Evolutionary conservation across 163 green algal species (phyloP).

Genomic region (Scenedesmus sp.): DNA sequence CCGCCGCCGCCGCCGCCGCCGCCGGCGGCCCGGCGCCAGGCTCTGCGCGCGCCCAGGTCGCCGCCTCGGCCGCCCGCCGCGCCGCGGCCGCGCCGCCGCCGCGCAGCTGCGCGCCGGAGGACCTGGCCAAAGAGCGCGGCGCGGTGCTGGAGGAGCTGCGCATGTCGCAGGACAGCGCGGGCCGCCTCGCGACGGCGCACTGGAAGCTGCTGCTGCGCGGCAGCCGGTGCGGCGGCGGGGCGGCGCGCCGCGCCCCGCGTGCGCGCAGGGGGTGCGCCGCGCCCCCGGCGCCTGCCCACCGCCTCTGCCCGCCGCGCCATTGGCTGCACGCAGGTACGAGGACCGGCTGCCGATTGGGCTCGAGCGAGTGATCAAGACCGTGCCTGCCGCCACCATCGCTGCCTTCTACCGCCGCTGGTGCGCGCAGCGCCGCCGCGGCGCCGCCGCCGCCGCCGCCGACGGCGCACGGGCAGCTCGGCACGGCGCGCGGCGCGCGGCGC

Average conservation of each 20-base stretch:
- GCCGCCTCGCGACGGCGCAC: constrained; percentile 75
- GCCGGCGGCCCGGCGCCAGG: too few relatives aligned
- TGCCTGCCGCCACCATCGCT: constrained; percentile 60
- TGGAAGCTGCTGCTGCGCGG: constrained; percentile 84
- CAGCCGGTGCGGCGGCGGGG: constrained; percentile 48
- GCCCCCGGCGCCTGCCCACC: too few relatives aligned
- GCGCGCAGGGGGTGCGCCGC: background rate
- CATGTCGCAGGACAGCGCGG: constrained; percentile 64
- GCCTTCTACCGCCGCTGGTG: constrained; percentile 88
- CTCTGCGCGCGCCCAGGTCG: too few relatives aligned
- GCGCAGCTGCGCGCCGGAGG: constrained; percentile 66
- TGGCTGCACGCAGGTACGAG: constrained; percentile 66
- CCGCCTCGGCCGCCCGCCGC: too few relatives aligned
- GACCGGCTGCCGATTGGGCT: constrained; percentile 88
- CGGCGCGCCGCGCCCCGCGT: background rate
- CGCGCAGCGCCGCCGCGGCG: too few relatives aligned
- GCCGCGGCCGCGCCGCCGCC: too few relatives aligned
- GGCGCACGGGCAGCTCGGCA: too few relatives aligned
- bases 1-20: too few relatives aligned
- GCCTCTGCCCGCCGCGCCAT: too few relatives aligned
- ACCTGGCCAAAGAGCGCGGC: constrained; percentile 88
- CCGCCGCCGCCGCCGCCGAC: too few relatives aligned
- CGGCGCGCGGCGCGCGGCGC: too few relatives aligned
- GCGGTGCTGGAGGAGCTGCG: constrained; percentile 92
- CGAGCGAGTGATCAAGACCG: constrained; percentile 76